These are phyloP conservation scores for Penicillium polonicum DNA, from an alignment of 2,329 filamentous ascomycete species.

Conservation along the genomic window DNA sequence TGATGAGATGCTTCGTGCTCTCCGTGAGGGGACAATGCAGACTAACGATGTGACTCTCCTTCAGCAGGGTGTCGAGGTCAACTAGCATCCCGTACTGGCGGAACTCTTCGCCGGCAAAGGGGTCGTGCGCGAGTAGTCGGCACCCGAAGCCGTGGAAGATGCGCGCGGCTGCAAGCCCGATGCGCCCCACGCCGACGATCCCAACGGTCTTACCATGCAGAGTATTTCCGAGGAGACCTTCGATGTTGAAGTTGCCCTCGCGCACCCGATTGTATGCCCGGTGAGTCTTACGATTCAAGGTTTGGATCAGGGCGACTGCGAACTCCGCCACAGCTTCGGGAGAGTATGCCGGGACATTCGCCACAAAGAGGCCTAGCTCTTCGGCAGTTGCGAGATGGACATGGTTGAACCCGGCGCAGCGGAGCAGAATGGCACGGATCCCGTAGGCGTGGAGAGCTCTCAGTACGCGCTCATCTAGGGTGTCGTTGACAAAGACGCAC, in stretches of 20 bases:
- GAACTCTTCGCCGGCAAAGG: constrained; percentile 53
- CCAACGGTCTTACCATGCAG: constrained; percentile 66
- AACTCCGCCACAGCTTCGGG: constrained; percentile 71
- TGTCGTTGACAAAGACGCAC: constrained; percentile 69
- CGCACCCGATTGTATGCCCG: constrained; percentile 67
- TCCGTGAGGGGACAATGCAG: constrained; percentile 66
- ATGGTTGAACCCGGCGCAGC: constrained; percentile 69
- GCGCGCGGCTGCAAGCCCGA: constrained; percentile 61
- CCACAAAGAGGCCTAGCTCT: constrained; percentile 58
- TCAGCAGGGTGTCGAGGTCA: constrained; percentile 56
- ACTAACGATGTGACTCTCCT: constrained; percentile 60
- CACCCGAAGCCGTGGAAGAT: constrained; percentile 68
- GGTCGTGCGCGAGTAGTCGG: constrained; percentile 60
- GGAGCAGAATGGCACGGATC: constrained; percentile 60
- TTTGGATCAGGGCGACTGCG: constrained; percentile 65
- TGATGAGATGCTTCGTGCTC: constrained; percentile 61
- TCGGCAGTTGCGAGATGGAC: constrained; percentile 60
- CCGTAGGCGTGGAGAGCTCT: constrained; percentile 50
- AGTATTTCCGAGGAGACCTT: constrained; percentile 59
- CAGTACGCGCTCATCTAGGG: constrained; percentile 53
- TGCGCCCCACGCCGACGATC: constrained; percentile 63
- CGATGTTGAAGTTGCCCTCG: constrained; percentile 66
- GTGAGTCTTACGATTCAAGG: constrained; percentile 66
- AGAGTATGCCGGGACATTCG: constrained; percentile 67
- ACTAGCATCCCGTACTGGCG: constrained; percentile 52